phyloP scores from a whole-genome alignment of 2,329 filamentous ascomycete genomes.

The Raffaelea ambrosiae region DNA sequence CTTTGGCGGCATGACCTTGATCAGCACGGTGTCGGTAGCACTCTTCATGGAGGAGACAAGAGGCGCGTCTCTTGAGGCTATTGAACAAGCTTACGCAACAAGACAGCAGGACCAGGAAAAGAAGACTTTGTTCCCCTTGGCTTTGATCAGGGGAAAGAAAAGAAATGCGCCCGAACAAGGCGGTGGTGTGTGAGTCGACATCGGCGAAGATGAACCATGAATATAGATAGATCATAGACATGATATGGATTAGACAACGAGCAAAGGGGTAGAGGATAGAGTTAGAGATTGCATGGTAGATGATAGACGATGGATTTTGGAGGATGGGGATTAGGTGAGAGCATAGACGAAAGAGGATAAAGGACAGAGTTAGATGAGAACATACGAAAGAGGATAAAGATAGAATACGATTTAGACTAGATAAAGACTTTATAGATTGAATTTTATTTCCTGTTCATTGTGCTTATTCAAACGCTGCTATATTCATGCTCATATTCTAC shows the following conservation, averaged over 20 bases:
- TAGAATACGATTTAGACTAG: too few relatives aligned
- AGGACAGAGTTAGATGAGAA: too few relatives aligned
- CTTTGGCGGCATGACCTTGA: constrained; percentile 30
- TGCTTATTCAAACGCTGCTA: too few relatives aligned
- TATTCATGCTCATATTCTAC: too few relatives aligned
- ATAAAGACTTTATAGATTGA: too few relatives aligned
- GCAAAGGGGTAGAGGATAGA: too few relatives aligned
- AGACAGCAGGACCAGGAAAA: background rate
- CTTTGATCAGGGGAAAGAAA: background rate
- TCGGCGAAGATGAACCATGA: background rate
- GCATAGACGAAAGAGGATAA: too few relatives aligned
- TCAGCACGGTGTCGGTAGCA: constrained; percentile 25
- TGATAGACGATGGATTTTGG: too few relatives aligned
- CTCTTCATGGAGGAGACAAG: constrained; percentile 35
- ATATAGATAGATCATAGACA: background rate
- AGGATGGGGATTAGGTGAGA: too few relatives aligned
- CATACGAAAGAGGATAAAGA: too few relatives aligned
- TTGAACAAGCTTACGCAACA: constrained; percentile 17
- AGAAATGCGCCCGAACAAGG: background rate
- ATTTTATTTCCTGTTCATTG: too few relatives aligned
- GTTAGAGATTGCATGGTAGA: too few relatives aligned
- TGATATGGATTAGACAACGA: background rate
- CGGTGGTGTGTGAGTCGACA: background rate
- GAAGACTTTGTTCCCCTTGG: background rate
- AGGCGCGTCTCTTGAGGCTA: constrained; percentile 31